Evolutionary conservation across 495 filamentous ascomycete species (phyloP).

Genomic region (Cryomyces minteri): DNA sequence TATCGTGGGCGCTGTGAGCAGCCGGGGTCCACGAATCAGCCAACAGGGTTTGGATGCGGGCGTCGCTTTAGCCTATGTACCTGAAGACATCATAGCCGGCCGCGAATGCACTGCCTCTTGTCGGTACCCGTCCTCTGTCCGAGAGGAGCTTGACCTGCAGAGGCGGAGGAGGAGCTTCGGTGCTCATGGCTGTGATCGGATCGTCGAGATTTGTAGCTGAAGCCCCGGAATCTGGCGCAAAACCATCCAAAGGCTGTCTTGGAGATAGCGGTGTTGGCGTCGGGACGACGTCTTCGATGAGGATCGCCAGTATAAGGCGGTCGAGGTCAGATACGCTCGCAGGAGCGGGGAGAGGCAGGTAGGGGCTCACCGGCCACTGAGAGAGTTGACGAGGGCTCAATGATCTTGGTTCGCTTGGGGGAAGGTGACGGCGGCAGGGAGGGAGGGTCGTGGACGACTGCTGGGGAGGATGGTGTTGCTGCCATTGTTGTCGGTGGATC

Average conservation of each 20-base stretch:
- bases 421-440: conserved; percentile 42
- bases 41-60: no score
- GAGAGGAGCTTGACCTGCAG: conserved; percentile 78
- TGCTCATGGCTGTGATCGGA: conserved; percentile 5
- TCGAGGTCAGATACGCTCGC: no score
- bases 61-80: neutral
- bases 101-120: conserved; percentile 71
- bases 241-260: conserved; percentile 6
- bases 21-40: neutral
- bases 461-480: conserved; percentile 3
- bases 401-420: conserved; percentile 42
- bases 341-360: neutral
- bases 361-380: neutral
- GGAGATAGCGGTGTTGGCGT: conserved; percentile 8
- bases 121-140: conserved; percentile 53
- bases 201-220: conserved; percentile 4
- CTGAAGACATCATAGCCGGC: conserved; percentile 84
- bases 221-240: conserved; percentile 12
- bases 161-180: conserved; percentile 25
- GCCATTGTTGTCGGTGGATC: conserved; percentile 1
- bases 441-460: conserved; percentile 28
- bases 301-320: neutral
- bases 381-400: conserved; percentile 5
- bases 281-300: neutral
- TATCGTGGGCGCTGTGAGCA: conserved; percentile 39